Conservation (phyloP, 2,329 filamentous ascomycete species). For the Talaromyces amestolkiae region DNA sequence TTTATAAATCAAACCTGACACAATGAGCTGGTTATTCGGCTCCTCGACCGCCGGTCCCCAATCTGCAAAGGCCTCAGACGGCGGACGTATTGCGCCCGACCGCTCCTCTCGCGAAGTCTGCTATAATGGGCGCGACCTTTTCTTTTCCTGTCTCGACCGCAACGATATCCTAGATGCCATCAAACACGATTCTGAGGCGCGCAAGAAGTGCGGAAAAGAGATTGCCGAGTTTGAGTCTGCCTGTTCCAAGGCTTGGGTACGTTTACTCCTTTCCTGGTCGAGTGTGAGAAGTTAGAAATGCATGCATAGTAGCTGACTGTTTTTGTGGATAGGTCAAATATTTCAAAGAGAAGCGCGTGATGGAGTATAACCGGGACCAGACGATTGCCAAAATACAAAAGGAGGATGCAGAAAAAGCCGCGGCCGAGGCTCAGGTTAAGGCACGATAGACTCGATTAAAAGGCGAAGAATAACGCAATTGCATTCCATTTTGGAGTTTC, state of each 20-base stretch:
- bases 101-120: constrained; percentile 76
- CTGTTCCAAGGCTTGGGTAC: constrained; percentile 87
- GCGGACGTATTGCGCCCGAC: constrained; percentile 75
- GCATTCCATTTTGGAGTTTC: constrained; percentile 13
- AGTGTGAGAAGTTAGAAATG: background rate
- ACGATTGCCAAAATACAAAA: constrained; percentile 71
- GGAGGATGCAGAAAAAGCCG: constrained; percentile 67
- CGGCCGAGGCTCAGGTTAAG: constrained; percentile 40
- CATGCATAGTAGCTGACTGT: background rate
- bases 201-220: constrained; percentile 59
- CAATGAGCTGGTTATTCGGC: constrained; percentile 45
- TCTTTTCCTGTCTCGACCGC: constrained; percentile 83
- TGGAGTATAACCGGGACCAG: constrained; percentile 81
- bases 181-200: constrained; percentile 55
- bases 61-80: constrained; percentile 50
- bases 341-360: constrained; percentile 94
- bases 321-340: constrained; percentile 72
- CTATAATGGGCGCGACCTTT: constrained; percentile 85
- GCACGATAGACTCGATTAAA: constrained; percentile 31
- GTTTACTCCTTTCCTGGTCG: constrained; percentile 33
- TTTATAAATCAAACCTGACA: background rate
- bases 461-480: constrained; percentile 21
- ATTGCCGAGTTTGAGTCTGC: constrained; percentile 72
- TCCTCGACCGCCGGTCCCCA: constrained; percentile 45
- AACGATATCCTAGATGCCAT: constrained; percentile 77